Percentiles rank a stretch among this genome's conserved stretches.
phyloP scores from a whole-genome alignment of 768 basidiomycete genomes.

The Pulveroboletus sp. region DNA sequence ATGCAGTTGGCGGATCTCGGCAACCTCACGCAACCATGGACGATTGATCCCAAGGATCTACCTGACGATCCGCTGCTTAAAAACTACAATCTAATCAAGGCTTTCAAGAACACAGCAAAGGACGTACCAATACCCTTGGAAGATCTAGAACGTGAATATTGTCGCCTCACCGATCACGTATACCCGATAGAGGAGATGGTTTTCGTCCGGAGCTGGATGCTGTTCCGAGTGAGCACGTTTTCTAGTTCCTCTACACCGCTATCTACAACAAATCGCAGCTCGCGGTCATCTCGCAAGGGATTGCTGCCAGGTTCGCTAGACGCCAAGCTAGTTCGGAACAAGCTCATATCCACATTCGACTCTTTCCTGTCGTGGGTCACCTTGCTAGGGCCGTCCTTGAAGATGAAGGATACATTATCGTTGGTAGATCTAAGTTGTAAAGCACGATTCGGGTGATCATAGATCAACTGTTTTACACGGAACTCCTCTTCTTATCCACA shows the following conservation, averaged over 20 bases:
- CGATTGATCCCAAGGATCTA: conserved; percentile 44
- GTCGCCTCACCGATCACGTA: conserved; percentile 54
- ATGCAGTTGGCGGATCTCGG: conserved; percentile 79
- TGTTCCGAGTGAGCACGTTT: conserved; percentile 58
- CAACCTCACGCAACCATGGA: conserved; percentile 86
- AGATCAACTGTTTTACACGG: background rate
- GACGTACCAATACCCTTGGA: conserved; percentile 63
- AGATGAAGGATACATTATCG: conserved; percentile 41
- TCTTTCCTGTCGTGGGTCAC: conserved; percentile 61
- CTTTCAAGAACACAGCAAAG: conserved; percentile 59
- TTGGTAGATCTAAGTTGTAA: conserved; percentile 27
- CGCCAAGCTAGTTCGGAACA: conserved; percentile 87
- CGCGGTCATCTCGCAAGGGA: conserved; percentile 83
- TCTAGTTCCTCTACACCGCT: background rate
- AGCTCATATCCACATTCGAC: conserved; percentile 43
- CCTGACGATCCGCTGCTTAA: conserved; percentile 22
- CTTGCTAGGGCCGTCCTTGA: conserved; percentile 59
- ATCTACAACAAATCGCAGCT: conserved; percentile 39
- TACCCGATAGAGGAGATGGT: conserved; percentile 78
- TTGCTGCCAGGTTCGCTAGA: conserved; percentile 80
- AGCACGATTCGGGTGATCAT: background rate
- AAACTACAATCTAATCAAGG: conserved; percentile 36
- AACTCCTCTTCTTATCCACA: conserved; percentile 19
- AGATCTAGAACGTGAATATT: conserved; percentile 80
- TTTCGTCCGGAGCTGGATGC: conserved; percentile 83